phyloP scores from a whole-genome alignment of 2,329 filamentous ascomycete genomes.

The Cercospora citrullina region DNA sequence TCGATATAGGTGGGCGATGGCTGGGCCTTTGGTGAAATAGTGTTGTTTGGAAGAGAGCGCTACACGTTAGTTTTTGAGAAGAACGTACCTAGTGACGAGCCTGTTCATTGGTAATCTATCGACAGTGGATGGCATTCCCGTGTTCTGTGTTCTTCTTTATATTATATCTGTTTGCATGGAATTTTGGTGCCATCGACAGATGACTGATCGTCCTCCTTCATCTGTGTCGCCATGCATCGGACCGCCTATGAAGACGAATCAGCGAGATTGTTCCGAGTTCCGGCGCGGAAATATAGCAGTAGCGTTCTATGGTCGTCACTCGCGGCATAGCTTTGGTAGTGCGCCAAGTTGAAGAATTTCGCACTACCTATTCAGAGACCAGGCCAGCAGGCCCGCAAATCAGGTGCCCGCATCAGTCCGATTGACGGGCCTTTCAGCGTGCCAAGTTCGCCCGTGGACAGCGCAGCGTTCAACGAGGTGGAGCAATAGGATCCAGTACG shows the following conservation, averaged over 20 bases:
- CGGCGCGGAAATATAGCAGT: background rate
- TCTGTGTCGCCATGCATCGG: no score
- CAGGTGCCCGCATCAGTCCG: background rate
- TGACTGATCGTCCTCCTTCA: background rate
- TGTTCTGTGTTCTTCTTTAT: background rate
- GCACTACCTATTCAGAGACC: background rate
- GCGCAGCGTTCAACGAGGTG: background rate
- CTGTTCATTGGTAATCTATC: background rate
- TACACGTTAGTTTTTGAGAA: background rate
- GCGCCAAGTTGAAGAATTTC: background rate
- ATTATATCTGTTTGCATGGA: background rate
- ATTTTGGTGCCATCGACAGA: background rate
- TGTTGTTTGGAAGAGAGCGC: background rate
- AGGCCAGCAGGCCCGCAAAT: background rate
- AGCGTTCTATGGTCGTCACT: background rate
- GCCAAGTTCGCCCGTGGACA: background rate
- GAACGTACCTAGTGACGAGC: background rate
- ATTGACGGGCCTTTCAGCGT: background rate
- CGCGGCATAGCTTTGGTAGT: background rate
- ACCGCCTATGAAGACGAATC: background rate
- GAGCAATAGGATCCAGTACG: background rate
- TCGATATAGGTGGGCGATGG: background rate
- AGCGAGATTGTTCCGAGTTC: background rate
- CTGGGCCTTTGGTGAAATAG: no score
- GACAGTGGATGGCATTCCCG: background rate